A percentile compares a stretch with the other conserved stretches of the same genome.
Conservation (phyloP, 1,139 yeast genomes). For the Zygosaccharomyces sapae region DNA sequence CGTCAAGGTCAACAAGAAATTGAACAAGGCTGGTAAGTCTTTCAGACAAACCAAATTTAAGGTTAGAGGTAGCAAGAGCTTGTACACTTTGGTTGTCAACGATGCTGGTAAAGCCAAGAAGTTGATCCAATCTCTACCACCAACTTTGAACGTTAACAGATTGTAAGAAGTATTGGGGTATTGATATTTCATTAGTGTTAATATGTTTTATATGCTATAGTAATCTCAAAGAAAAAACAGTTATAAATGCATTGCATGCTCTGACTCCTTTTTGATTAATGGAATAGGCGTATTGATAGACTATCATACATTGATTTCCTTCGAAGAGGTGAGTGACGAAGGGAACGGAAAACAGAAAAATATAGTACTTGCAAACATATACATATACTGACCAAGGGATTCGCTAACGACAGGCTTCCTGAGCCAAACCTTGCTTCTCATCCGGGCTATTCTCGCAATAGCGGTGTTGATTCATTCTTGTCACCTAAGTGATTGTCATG, state of each 20-base stretch:
- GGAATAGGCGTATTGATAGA: background rate
- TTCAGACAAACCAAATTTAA: slow-evolving; percentile 97
- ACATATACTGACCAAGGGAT: too few relatives aligned
- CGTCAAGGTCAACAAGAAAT: slow-evolving; percentile 84
- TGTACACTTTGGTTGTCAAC: slow-evolving; percentile 93
- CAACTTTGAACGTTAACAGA: slow-evolving; percentile 76
- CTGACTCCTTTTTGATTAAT: slow-evolving; percentile 3
- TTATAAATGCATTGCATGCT: slow-evolving; percentile 15
- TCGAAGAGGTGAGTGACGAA: background rate
- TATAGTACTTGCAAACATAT: too few relatives aligned
- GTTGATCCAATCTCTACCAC: slow-evolving; percentile 97
- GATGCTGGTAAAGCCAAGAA: slow-evolving; percentile 98
- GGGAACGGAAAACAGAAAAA: background rate
- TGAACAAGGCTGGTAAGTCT: slow-evolving; percentile 78
- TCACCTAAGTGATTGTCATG: background rate
- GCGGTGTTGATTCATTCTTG: background rate
- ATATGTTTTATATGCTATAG: slow-evolving; percentile 16
- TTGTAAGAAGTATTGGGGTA: slow-evolving; percentile 41
- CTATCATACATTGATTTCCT: background rate
- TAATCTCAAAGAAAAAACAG: slow-evolving; percentile 17
- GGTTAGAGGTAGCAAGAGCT: slow-evolving; percentile 93
- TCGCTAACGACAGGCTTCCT: too few relatives aligned
- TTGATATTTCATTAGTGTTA: slow-evolving; percentile 8
- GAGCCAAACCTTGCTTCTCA: background rate
- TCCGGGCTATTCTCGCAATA: background rate